Conservation (phyloP, 257 asterid species). For the Eustoma russellianum region DNA sequence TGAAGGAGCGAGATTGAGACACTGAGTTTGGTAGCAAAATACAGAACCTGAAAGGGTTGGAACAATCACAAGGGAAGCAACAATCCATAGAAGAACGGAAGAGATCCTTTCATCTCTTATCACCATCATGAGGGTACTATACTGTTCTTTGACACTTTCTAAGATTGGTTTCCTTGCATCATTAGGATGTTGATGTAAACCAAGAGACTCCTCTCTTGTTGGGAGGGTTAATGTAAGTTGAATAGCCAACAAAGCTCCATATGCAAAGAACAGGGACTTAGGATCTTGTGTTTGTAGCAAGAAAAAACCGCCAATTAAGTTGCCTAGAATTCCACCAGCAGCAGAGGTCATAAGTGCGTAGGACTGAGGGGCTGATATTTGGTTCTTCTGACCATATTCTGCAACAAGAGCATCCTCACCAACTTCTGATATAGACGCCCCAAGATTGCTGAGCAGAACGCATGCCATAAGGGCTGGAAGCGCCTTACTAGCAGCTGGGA, state of each 20-base stretch:
- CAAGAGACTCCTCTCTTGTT: constrained; percentile 59
- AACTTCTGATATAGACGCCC: constrained; percentile 84
- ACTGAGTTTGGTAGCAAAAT: constrained; percentile 82
- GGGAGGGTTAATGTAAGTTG: constrained; percentile 47
- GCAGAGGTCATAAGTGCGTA: constrained; percentile 81
- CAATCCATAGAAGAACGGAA: constrained; percentile 57
- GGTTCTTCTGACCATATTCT: constrained; percentile 61
- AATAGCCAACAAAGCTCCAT: constrained; percentile 44
- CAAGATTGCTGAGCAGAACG: constrained; percentile 61
- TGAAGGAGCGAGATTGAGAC: constrained; percentile 56
- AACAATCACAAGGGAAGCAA: constrained; percentile 42
- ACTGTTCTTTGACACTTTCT: constrained; percentile 40
- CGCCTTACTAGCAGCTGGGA: constrained; percentile 55
- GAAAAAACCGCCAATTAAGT: constrained; percentile 69
- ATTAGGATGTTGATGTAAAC: constrained; percentile 31
- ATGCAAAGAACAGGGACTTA: constrained; percentile 59
- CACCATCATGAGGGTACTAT: constrained; percentile 41
- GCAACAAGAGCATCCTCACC: constrained; percentile 80
- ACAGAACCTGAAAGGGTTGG: constrained; percentile 71
- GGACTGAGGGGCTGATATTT: constrained; percentile 59
- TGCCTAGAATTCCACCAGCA: constrained; percentile 68
- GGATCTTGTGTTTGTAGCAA: constrained; percentile 45
- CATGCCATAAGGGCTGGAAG: constrained; percentile 48
- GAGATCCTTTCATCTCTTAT: constrained; percentile 42
- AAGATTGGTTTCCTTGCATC: constrained; percentile 24